Conservation (phyloP, 176 grass and related monocot species). For the Carex cristatella region DNA sequence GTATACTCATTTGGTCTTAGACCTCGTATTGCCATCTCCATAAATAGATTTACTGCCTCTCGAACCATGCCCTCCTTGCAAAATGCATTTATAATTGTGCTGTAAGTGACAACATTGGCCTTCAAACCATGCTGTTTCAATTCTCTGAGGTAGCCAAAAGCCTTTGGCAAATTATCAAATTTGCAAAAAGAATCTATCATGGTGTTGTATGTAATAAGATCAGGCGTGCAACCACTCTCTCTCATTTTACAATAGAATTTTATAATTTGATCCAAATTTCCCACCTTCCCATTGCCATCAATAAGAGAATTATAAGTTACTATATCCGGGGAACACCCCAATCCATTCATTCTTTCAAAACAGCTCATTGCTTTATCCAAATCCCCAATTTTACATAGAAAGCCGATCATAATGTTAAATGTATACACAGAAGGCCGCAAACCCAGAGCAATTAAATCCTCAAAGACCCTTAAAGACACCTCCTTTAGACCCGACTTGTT, state of each 20-base stretch:
- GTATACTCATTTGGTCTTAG: constrained; percentile 87
- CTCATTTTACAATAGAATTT: constrained; percentile 59
- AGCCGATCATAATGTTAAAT: constrained; percentile 88
- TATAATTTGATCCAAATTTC: constrained; percentile 61
- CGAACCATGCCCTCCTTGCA: constrained; percentile 82
- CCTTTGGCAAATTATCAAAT: constrained; percentile 55
- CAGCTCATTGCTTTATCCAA: constrained; percentile 36
- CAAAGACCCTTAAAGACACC: constrained; percentile 45
- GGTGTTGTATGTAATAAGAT: constrained; percentile 88
- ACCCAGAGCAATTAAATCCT: constrained; percentile 38
- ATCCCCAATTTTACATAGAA: constrained; percentile 86
- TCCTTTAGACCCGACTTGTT: constrained; percentile 25
- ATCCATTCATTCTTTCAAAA: constrained; percentile 56
- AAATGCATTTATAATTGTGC: constrained; percentile 83
- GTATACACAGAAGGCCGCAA: constrained; percentile 69
- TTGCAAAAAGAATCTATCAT: constrained; percentile 86
- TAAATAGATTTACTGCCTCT: constrained; percentile 82
- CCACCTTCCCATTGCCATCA: constrained; percentile 76
- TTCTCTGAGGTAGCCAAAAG: constrained; percentile 59
- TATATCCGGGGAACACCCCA: constrained; percentile 65
- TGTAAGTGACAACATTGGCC: constrained; percentile 75
- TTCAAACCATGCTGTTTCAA: constrained; percentile 56
- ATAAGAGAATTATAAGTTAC: constrained; percentile 84
- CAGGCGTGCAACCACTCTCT: constrained; percentile 34
- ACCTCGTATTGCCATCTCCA: constrained; percentile 73